These are phyloP conservation scores for Quercus phellos DNA, from an alignment of 331 rosid genomes.

Conservation along the genomic window DNA sequence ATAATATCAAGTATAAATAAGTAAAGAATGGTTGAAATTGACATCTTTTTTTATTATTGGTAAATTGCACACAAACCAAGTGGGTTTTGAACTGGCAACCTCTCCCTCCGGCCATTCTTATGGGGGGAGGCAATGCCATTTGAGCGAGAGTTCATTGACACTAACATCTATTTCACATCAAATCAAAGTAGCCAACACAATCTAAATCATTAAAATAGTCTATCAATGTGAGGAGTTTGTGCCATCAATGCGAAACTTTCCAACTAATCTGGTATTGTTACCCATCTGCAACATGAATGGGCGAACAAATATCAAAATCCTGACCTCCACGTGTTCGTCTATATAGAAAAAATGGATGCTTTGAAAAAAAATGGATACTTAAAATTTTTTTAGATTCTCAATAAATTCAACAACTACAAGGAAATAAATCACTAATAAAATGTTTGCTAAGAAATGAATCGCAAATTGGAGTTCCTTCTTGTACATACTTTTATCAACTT, in stretches of 20 bases:
- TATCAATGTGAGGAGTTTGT: neutral
- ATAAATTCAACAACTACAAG: too few species aligned
- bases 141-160: neutral
- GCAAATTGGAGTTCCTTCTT: too few species aligned
- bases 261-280: neutral
- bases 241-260: neutral
- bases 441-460: neutral
- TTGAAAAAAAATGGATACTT: too few species aligned
- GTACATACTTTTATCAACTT: too few species aligned
- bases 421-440: too few species aligned
- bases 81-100: too few species aligned
- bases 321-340: neutral
- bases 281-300: neutral
- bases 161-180: neutral
- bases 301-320: neutral
- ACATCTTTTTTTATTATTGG: neutral
- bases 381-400: neutral
- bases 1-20: neutral
- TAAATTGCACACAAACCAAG: too few species aligned
- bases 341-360: too few species aligned
- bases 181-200: neutral
- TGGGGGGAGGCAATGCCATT: too few species aligned
- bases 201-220: neutral
- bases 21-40: neutral
- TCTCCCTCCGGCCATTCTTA: too few species aligned